Evolutionary conservation across 768 basidiomycete genomes (phyloP).

Genomic region (Lactarius hatsudake): DNA sequence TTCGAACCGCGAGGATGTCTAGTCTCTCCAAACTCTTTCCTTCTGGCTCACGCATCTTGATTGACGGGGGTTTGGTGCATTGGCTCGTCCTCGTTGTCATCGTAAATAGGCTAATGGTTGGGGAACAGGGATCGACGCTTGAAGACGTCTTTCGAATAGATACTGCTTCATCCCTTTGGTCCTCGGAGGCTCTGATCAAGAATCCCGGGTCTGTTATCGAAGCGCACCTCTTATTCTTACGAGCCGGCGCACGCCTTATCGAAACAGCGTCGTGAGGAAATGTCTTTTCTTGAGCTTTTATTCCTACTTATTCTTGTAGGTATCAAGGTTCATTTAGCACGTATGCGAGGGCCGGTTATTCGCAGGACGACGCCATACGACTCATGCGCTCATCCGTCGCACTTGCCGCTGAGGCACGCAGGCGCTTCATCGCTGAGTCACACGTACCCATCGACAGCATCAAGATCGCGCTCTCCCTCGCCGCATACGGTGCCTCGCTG

Average conservation of each 20-base stretch:
- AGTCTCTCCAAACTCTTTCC: conserved; percentile 10
- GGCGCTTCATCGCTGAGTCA: conserved; percentile 34
- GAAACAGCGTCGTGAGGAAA: conserved; percentile 62
- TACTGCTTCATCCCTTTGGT: conserved; percentile 67
- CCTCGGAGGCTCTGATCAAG: conserved; percentile 55
- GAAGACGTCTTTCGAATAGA: conserved; percentile 49
- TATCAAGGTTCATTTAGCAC: conserved; percentile 64
- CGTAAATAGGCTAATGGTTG: not conserved
- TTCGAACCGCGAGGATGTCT: not conserved
- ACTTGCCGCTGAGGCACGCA: conserved; percentile 49
- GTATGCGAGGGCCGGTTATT: conserved; percentile 51
- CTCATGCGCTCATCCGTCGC: conserved; percentile 54
- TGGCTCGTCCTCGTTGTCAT: not conserved
- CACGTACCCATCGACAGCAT: conserved; percentile 29
- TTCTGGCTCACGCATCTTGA: conserved; percentile 1
- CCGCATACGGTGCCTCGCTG: conserved; percentile 70
- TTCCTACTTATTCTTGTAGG: conserved; percentile 35
- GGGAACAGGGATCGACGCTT: conserved; percentile 56
- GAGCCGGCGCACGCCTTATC: conserved; percentile 64
- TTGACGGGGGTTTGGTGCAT: conserved; percentile 26
- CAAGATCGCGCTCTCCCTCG: conserved; percentile 65
- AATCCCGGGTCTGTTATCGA: conserved; percentile 52
- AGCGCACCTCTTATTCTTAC: conserved; percentile 60
- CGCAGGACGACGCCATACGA: conserved; percentile 39
- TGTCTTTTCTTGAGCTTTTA: not conserved